phyloP scores from a whole-genome alignment of 768 basidiomycete genomes.

The Podaxis sp. region DNA sequence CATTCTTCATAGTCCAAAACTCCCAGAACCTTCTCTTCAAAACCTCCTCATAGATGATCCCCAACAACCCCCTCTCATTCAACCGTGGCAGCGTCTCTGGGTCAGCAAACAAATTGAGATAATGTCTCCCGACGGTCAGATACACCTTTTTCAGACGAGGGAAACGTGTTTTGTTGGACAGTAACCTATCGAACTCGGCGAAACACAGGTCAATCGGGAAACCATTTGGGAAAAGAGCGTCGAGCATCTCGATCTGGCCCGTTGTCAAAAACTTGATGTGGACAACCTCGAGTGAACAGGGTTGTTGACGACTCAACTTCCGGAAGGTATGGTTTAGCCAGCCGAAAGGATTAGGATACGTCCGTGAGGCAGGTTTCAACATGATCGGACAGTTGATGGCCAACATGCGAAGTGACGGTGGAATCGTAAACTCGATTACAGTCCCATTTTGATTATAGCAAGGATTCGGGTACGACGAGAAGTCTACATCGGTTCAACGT shows the following conservation, averaged over 20 bases:
- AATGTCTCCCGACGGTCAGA: constrained; percentile 9
- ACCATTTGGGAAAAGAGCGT: constrained; percentile 7
- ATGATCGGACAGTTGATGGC: constrained; percentile 12
- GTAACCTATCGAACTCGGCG: constrained; percentile 2
- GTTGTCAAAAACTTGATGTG: constrained; percentile 9
- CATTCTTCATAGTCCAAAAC: not conserved
- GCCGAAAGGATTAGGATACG: not conserved
- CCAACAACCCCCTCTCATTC: constrained; percentile 5
- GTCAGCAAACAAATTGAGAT: constrained; percentile 2
- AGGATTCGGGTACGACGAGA: constrained; percentile 6
- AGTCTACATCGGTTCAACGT: constrained; percentile 1
- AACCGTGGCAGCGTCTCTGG: constrained; percentile 1
- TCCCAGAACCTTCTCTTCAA: constrained; percentile 2
- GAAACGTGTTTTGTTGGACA: constrained; percentile 2
- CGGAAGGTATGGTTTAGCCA: constrained; percentile 5
- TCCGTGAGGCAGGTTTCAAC: constrained; percentile 6
- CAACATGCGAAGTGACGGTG: not conserved
- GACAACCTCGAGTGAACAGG: not conserved
- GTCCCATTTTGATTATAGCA: constrained; percentile 8
- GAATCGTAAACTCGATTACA: constrained; percentile 1
- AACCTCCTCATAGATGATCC: constrained; percentile 7
- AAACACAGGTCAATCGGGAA: constrained; percentile 8
- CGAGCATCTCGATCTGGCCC: constrained; percentile 5
- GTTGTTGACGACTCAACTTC: not conserved
- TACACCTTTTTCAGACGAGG: constrained; percentile 5